A percentile compares a stretch with the other conserved stretches of the same genome.
Conservation (phyloP, 2,329 filamentous ascomycete genomes). For the Alternaria hordeiaustralica region DNA sequence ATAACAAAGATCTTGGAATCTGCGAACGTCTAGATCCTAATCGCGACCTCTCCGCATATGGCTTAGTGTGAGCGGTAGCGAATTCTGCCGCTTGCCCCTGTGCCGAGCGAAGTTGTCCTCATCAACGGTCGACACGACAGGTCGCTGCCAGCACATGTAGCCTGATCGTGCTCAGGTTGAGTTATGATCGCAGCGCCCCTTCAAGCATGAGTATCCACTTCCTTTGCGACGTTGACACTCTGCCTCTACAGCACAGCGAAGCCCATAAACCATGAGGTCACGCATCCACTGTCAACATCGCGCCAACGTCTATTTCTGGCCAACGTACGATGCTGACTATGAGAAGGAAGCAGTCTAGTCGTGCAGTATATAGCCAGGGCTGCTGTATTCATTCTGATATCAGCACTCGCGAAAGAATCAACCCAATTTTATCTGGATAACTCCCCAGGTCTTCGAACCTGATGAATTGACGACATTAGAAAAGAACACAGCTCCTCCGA, state of each 20-base stretch:
- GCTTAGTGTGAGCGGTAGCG: background rate
- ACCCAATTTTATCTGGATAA: background rate
- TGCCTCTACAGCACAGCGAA: background rate
- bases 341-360: rapidly evolving
- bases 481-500: background rate
- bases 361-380: background rate
- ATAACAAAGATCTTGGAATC: no score
- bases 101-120: background rate
- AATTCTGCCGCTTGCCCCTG: background rate
- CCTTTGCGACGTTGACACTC: background rate
- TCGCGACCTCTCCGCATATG: background rate
- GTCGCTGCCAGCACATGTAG: no score
- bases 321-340: background rate
- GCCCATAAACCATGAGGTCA: background rate
- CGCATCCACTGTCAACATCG: background rate
- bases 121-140: background rate
- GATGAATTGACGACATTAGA: background rate
- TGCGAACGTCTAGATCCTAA: background rate
- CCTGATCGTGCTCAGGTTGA: no score
- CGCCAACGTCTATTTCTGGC: background rate
- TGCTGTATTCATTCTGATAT: background rate
- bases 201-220: no score
- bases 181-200: no score
- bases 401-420: background rate
- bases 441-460: background rate